These are phyloP conservation scores for Paecilomyces niveus DNA, from an alignment of 2,329 filamentous ascomycete genomes.

Conservation along the genomic window DNA sequence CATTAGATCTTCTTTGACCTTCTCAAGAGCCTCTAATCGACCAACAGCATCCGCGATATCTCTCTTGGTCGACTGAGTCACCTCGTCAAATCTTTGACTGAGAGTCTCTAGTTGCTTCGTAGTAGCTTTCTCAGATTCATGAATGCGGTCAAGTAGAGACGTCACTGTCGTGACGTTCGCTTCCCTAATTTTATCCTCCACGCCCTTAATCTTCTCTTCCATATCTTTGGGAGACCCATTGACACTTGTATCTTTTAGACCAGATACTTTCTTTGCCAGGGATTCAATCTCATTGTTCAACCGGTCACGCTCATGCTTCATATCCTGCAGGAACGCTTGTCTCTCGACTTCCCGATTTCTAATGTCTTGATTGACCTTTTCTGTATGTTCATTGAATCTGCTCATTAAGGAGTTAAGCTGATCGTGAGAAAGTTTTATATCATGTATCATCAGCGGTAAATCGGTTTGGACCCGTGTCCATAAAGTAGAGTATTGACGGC, in stretches of 20 bases:
- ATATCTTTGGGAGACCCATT: neutral
- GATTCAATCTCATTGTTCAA: slow-evolving; percentile 7
- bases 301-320: slow-evolving; percentile 9
- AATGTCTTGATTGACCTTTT: neutral
- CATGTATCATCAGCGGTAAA: slow-evolving; percentile 3
- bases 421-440: neutral
- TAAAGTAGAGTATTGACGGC: neutral
- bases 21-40: slow-evolving; percentile 2
- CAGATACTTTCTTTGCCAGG: slow-evolving; percentile 4
- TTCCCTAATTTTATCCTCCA: neutral
- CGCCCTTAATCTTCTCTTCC: neutral
- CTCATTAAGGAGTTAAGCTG: slow-evolving; percentile 2
- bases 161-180: neutral
- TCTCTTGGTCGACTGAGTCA: neutral
- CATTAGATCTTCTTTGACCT: slow-evolving; percentile 1
- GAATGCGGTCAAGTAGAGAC: slow-evolving; percentile 5
- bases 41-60: neutral
- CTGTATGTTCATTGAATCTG: slow-evolving; percentile 3
- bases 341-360: slow-evolving; percentile 1
- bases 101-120: neutral
- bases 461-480: neutral
- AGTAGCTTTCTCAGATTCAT: slow-evolving; percentile 1
- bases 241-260: slow-evolving; percentile 1
- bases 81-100: neutral
- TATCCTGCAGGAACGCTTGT: slow-evolving; percentile 4